Percentiles rank a stretch among this genome's conserved stretches.
Conservation (phyloP, 345 rosid genomes). For the Hibiscus mutabilis region DNA sequence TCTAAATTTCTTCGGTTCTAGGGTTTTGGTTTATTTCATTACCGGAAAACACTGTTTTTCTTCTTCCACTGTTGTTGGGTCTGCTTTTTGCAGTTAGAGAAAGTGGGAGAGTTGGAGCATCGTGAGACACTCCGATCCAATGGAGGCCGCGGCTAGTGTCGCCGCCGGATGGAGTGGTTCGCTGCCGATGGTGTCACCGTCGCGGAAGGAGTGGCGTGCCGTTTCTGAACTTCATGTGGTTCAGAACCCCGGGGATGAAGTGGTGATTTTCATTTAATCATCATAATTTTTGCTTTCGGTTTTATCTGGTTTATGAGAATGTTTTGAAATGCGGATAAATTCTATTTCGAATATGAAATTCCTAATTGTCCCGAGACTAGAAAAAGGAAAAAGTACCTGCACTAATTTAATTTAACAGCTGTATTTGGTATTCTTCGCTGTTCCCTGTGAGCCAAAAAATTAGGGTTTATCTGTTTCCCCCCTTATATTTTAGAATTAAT, state of each 20-base stretch:
- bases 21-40: conserved; percentile 17
- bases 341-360: background rate
- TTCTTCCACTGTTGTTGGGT: background rate
- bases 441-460: background rate
- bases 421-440: background rate
- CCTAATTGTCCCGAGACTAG: background rate
- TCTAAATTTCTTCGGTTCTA: conserved; percentile 12
- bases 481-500: background rate
- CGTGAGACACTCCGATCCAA: conserved; percentile 22
- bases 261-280: conserved; percentile 19
- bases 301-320: background rate
- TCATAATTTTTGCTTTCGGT: background rate
- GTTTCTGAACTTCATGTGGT: conserved; percentile 65
- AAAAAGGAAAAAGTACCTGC: background rate
- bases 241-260: conserved; percentile 53
- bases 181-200: conserved; percentile 41
- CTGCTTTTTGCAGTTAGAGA: conserved; percentile 2
- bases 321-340: background rate
- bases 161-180: conserved; percentile 64
- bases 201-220: conserved; percentile 94
- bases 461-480: background rate
- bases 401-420: background rate
- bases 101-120: conserved; percentile 20
- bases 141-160: conserved; percentile 73
- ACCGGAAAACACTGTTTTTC: conserved; percentile 26